Percentiles rank a stretch among this genome's conserved stretches.
Conservation (phyloP, 768 basidiomycete species). For the Podaxis pistillaris region DNA sequence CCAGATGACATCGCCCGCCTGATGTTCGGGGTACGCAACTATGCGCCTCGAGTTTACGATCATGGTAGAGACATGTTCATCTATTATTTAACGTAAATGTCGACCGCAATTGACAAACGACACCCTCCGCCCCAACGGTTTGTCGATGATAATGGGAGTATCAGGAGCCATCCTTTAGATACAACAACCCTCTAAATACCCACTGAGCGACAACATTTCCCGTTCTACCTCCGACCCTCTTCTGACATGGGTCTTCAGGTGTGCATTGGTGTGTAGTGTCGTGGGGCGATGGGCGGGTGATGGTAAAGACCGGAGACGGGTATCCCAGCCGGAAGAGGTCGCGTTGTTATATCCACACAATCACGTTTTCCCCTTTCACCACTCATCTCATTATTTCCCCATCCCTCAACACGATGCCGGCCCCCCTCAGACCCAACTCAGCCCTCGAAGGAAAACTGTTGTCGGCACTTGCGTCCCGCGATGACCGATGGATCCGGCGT, state of each 20-base stretch:
- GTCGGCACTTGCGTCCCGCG: constrained; percentile 61
- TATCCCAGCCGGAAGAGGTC: neutral
- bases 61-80: no score
- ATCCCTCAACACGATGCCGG: neutral
- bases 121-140: no score
- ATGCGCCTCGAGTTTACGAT: no score
- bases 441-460: constrained; percentile 37
- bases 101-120: no score
- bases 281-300: neutral
- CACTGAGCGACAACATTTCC: neutral
- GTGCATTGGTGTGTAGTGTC: neutral
- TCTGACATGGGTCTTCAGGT: neutral
- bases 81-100: no score
- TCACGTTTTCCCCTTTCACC: neutral
- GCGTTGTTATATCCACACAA: neutral
- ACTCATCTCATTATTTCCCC: constrained; percentile 2
- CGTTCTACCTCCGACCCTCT: neutral
- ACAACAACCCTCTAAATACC: no score
- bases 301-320: constrained; percentile 1
- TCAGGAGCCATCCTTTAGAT: no score
- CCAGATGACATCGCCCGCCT: neutral
- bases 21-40: neutral
- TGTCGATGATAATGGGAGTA: no score
- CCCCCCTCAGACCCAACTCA: constrained; percentile 8
- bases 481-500: constrained; percentile 66